Percentiles rank a stretch among this genome's conserved stretches.
phyloP scores from a whole-genome alignment of 2,329 filamentous ascomycete genomes.

The Cladophialophora exuberans region DNA sequence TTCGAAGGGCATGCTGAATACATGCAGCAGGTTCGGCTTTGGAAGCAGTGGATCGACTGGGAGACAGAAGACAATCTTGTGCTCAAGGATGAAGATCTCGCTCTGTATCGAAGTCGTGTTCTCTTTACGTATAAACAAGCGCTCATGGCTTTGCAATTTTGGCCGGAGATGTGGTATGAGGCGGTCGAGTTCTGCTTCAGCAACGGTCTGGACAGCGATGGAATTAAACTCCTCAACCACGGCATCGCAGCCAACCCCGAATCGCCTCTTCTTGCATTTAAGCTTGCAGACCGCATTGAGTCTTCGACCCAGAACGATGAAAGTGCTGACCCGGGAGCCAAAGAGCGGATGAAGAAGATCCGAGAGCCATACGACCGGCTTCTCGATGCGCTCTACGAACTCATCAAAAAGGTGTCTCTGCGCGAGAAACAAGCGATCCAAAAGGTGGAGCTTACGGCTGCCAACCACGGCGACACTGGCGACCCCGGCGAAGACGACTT shows the following conservation, averaged over 20 bases:
- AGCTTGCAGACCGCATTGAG: conserved; percentile 86
- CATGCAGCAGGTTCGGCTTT: conserved; percentile 78
- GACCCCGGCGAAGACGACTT: conserved; percentile 56
- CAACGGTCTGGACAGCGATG: conserved; percentile 71
- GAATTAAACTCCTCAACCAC: conserved; percentile 76
- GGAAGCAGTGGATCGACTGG: conserved; percentile 94
- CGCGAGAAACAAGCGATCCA: conserved; percentile 66
- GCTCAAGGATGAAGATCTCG: conserved; percentile 77
- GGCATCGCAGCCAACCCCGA: conserved; percentile 91
- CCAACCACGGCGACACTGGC: conserved; percentile 39
- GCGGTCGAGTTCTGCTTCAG: conserved; percentile 90
- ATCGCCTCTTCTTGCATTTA: conserved; percentile 86
- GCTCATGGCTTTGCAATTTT: conserved; percentile 89
- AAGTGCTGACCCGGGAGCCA: conserved; percentile 65
- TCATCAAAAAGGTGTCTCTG: conserved; percentile 71
- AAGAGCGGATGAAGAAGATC: conserved; percentile 70
- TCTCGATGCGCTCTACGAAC: conserved; percentile 82
- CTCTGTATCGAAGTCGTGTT: conserved; percentile 75
- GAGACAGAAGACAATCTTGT: conserved; percentile 92
- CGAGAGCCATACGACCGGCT: conserved; percentile 82
- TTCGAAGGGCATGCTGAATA: conserved; percentile 89
- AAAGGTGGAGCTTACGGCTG: conserved; percentile 56
- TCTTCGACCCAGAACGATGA: conserved; percentile 76
- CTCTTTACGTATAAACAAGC: conserved; percentile 93
- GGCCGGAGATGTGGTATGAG: conserved; percentile 95